Evolutionary conservation across 768 basidiomycete genomes (phyloP).

Genomic region (Exsudoporus frostii): DNA sequence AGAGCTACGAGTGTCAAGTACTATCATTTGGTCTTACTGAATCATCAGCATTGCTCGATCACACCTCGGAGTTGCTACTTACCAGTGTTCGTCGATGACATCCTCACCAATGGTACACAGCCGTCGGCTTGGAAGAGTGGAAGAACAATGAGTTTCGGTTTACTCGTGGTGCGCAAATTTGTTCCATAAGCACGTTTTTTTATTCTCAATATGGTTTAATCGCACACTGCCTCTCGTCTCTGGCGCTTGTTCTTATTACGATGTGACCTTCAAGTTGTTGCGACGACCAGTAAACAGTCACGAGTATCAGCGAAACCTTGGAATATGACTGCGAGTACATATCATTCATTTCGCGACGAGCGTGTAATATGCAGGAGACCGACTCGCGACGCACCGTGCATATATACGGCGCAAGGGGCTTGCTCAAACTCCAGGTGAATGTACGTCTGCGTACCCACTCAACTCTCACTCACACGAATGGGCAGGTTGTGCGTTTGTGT

Average conservation of each 20-base stretch:
- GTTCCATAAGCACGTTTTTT: neutral
- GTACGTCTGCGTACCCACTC: too few relatives aligned
- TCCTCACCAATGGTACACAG: neutral
- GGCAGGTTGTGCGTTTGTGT: too few relatives aligned
- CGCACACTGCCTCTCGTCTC: neutral
- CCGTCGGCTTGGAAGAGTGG: neutral
- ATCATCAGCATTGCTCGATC: neutral
- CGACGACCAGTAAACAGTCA: too few relatives aligned
- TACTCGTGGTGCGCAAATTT: neutral
- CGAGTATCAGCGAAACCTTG: too few relatives aligned
- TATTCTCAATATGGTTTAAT: neutral
- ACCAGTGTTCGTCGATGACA: neutral
- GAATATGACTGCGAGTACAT: too few relatives aligned
- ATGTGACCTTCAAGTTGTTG: too few relatives aligned
- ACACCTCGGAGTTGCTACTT: neutral
- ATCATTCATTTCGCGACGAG: too few relatives aligned
- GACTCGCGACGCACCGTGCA: too few relatives aligned
- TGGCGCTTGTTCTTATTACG: neutral
- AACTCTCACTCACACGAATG: too few relatives aligned
- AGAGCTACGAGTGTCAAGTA: neutral
- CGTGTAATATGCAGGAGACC: too few relatives aligned
- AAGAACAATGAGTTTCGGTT: neutral
- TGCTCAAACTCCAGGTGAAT: too few relatives aligned
- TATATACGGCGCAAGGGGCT: too few relatives aligned
- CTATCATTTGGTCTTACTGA: neutral